These are phyloP conservation scores for Podospora pseudoanserina DNA, from an alignment of 495 filamentous ascomycete genomes.

Conservation along the genomic window DNA sequence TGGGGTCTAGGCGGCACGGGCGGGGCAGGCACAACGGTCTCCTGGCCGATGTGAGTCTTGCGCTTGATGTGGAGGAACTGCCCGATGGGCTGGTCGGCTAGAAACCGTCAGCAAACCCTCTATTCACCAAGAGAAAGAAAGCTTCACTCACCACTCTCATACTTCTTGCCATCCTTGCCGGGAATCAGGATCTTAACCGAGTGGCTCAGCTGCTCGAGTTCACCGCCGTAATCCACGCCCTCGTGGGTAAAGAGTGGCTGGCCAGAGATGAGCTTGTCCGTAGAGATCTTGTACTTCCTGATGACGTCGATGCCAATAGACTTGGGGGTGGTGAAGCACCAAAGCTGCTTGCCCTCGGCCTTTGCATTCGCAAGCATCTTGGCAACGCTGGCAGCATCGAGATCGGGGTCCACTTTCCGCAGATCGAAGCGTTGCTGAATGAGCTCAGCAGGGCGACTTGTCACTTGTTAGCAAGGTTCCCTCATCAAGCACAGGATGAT, in stretches of 20 bases:
- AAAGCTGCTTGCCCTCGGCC: constrained; percentile 47
- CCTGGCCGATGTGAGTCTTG: constrained; percentile 38
- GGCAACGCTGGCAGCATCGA: constrained; percentile 39
- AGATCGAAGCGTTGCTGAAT: constrained; percentile 31
- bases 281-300: constrained; percentile 43
- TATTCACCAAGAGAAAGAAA: background rate
- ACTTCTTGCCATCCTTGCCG: constrained; percentile 38
- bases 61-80: constrained; percentile 43
- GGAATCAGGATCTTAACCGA: constrained; percentile 46
- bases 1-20: constrained; percentile 38
- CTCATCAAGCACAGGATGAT: no score
- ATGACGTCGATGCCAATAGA: constrained; percentile 48
- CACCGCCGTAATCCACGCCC: constrained; percentile 39
- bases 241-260: constrained; percentile 38
- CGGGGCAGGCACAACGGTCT: constrained; percentile 23
- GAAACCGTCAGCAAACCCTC: constrained; percentile 9
- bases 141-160: constrained; percentile 36
- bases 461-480: constrained; percentile 18
- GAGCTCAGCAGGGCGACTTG: constrained; percentile 20
- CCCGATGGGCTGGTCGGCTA: constrained; percentile 40
- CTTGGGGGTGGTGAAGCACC: constrained; percentile 50
- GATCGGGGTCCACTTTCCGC: constrained; percentile 29
- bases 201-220: constrained; percentile 36
- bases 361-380: constrained; percentile 41
- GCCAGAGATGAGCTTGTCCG: constrained; percentile 36